phyloP scores from a whole-genome alignment of 2,329 filamentous ascomycete species.

The Sordariomycetes sp. region DNA sequence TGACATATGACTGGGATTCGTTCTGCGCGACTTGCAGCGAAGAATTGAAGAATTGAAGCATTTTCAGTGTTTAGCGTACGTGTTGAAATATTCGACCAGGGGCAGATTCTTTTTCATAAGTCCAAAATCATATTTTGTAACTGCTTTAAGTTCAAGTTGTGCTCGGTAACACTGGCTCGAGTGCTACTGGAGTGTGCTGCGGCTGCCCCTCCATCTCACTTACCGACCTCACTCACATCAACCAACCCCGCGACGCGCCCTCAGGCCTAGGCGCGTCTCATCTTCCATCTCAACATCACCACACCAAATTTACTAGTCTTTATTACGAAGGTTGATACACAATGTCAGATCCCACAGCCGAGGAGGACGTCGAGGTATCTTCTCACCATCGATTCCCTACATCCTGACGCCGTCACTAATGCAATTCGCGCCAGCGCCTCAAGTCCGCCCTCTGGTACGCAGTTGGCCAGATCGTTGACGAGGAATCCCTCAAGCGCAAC shows the following conservation, averaged over 20 bases:
- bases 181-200: too few species aligned
- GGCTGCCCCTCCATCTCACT: too few species aligned
- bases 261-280: neutral
- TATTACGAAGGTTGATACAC: neutral
- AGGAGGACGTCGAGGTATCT: slow-evolving; percentile 25
- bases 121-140: too few species aligned
- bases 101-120: too few species aligned
- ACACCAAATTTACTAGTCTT: neutral
- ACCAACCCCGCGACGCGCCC: neutral
- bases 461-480: slow-evolving; percentile 81
- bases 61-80: too few species aligned
- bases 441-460: slow-evolving; percentile 81
- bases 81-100: too few species aligned
- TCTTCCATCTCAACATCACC: slow-evolving; percentile 1
- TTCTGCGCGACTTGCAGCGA: too few species aligned
- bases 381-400: neutral
- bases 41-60: too few species aligned
- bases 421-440: slow-evolving; percentile 56
- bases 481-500: slow-evolving; percentile 52
- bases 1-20: too few species aligned
- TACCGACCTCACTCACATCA: neutral
- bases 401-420: neutral
- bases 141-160: too few species aligned
- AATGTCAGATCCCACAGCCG: slow-evolving; percentile 22
- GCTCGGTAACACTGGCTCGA: too few species aligned